Base-by-base conservation (phyloP, 352 stramenopile genomes). In the Phytopythium aichiense region DNA sequence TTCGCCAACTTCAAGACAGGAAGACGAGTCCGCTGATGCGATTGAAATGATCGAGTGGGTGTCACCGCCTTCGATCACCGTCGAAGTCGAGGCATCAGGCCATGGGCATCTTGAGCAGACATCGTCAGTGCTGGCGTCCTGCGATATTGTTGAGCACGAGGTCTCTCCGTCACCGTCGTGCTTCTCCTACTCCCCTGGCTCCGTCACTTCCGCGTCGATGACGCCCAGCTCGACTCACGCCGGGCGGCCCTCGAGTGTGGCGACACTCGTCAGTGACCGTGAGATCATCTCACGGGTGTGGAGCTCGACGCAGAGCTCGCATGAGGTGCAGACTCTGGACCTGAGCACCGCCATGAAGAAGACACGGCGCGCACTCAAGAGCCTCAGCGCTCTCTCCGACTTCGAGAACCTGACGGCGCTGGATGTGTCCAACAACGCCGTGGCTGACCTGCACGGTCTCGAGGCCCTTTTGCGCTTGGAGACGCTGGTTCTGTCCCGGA, bases 401-500 rank as follows among this genome's bases (percentile, higher is more conserved):
- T 85, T 88, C 46, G 61, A 45, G 11, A 83, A 75, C 45, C 67
- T 95, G 16, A 69, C 72, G 38, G 63, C 79, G 2, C 63, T 95
- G 5, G 73, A 94, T 23, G 71, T 88, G 12, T 72, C 82, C 7
- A 81, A 84, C n/a, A 87, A 95, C 67, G 73, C 73, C 12, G 65
- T 93, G 16, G 64, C 73, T 23, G 71, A 71, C 0, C 45, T 92
- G 18, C 77, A 88, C 22, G 84, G 83, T 13, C 12, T 93, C 6
- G 82, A 95, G 4, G 42, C 56, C 4, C 74, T 93, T 12, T 23
- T 38, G 7, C 56, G 78, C 18, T 66, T 95, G 43, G 64, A 85
- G 33, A 60, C 59, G 12, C 69, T 93, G 12, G 67, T 63, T 11
- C 57, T 91, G 35, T 73, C 86, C 1, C 73, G 84, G 12, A 95